Conservation (phyloP, 768 basidiomycete species). For the Termitomyces sp. region DNA sequence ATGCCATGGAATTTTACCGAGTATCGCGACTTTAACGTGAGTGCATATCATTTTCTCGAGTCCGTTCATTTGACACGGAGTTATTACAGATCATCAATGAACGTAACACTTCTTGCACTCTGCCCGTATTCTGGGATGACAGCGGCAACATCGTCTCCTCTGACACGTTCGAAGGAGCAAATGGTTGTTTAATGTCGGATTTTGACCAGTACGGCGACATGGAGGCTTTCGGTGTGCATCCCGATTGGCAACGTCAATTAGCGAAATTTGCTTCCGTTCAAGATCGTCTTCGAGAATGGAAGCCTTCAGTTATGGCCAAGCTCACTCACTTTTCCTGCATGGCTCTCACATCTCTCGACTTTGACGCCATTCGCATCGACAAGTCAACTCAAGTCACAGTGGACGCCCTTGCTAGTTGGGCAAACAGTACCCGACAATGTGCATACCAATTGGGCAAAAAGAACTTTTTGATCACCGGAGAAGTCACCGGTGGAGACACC, state of each 20-base stretch:
- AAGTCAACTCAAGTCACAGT: constrained; percentile 91
- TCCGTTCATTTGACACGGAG: not conserved
- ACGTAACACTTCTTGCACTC: constrained; percentile 66
- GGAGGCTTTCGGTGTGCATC: constrained; percentile 96
- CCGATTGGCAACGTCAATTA: constrained; percentile 89
- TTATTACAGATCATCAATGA: constrained; percentile 50
- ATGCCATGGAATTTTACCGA: constrained; percentile 82
- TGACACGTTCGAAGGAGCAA: constrained; percentile 24
- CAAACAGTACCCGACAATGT: constrained; percentile 66
- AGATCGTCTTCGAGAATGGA: constrained; percentile 94
- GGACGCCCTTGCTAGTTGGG: constrained; percentile 73
- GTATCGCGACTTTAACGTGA: constrained; percentile 77
- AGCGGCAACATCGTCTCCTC: constrained; percentile 58
- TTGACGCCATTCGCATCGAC: constrained; percentile 94
- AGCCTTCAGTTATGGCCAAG: constrained; percentile 69
- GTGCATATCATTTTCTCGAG: constrained; percentile 14
- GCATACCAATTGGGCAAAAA: constrained; percentile 67
- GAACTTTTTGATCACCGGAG: constrained; percentile 89
- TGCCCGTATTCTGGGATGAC: constrained; percentile 80
- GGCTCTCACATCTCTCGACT: constrained; percentile 80
- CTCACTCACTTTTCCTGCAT: constrained; percentile 79
- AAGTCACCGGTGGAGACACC: constrained; percentile 91
- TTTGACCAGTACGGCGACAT: constrained; percentile 97
- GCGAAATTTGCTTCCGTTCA: constrained; percentile 96
- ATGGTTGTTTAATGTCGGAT: constrained; percentile 76